phyloP scores from a whole-genome alignment of 1,284 basidiomycete genomes.

The Ustilago nuda region DNA sequence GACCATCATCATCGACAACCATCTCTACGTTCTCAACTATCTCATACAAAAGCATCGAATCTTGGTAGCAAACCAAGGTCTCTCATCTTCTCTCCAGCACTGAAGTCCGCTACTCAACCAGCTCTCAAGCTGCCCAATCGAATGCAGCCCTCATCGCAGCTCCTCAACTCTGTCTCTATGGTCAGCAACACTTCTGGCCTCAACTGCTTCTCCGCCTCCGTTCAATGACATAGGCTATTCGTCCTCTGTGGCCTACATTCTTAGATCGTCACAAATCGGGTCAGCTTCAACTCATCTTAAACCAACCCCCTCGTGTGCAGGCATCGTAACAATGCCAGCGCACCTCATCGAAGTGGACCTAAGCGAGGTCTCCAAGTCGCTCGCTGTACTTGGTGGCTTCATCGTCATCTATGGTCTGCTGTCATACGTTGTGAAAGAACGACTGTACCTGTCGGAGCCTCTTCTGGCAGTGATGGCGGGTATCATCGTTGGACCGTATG shows the following conservation, averaged over 20 bases:
- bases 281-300: not conserved
- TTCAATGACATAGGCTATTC: slow-evolving; percentile 43
- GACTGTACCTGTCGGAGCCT: slow-evolving; percentile 66
- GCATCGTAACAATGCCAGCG: slow-evolving; percentile 29
- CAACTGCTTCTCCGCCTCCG: slow-evolving; percentile 24
- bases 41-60: not conserved
- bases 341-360: slow-evolving; percentile 61
- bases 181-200: slow-evolving; percentile 27
- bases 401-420: slow-evolving; percentile 67
- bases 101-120: slow-evolving; percentile 23
- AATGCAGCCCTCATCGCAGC: slow-evolving; percentile 33
- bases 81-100: slow-evolving; percentile 1
- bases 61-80: slow-evolving; percentile 18
- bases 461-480: slow-evolving; percentile 64
- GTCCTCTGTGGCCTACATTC: slow-evolving; percentile 29
- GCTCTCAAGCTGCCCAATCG: slow-evolving; percentile 7
- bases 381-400: slow-evolving; percentile 65
- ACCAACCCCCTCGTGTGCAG: not conserved
- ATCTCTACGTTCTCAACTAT: not conserved
- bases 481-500: slow-evolving; percentile 65
- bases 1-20: not conserved
- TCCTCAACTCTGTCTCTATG: slow-evolving; percentile 21
- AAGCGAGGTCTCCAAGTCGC: slow-evolving; percentile 59
- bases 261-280: slow-evolving; percentile 4
- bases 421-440: slow-evolving; percentile 65